Evolutionary conservation across 371 early-diverging fungal species (phyloP), one percentile per base, ranked within the genome.

Genomic region (Lichtheimia ornata): DNA sequence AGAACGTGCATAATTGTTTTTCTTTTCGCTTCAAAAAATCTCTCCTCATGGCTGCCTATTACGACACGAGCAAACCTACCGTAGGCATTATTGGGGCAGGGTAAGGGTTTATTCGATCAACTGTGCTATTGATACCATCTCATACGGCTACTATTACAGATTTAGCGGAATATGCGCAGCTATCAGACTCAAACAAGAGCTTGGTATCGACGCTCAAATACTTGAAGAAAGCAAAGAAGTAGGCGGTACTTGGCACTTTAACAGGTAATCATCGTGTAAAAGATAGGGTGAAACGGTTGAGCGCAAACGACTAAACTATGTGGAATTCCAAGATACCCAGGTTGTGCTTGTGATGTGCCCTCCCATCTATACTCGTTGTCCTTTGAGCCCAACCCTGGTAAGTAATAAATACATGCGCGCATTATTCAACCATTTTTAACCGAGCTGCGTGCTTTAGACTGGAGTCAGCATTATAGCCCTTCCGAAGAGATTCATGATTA

Each of bases 221-320:
- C 84, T 76, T 61, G 89, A 88, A 58, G 70, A 69, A 24, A 73
- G 72, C n/a, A 65, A 72, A 5, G 82, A 79, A 30, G 62, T 87
- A 13, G 87, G 87, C 1, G 89, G 87, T 6, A 85, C 84, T 11
- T 88, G 89, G 89, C 71, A 73, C 56, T 76, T 81, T 1, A 63
- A 70, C n/a, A 81, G 82, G 25, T 87, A 86, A 28, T 28, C 25
- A 2, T 20, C 9, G 13, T 20, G 18, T 22, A 25, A 20, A 25
- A 50, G 14, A 50, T 3, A 25, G 51, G 25, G 5, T 50, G 9
- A 18, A 50, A 15, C 2, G 17, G 17, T 24, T 24, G 14, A 50
- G 14, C 5, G 14, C 5, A 20, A 50, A 50, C 22, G 22, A 22
- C 18, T 28, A 13, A 52, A 52, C 2, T 0, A 5, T 15, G 0